Evolutionary conservation across 2,329 filamentous ascomycete species (phyloP), one percentile per base, ranked within the genome.

Genomic region (Camillea tinctor): DNA sequence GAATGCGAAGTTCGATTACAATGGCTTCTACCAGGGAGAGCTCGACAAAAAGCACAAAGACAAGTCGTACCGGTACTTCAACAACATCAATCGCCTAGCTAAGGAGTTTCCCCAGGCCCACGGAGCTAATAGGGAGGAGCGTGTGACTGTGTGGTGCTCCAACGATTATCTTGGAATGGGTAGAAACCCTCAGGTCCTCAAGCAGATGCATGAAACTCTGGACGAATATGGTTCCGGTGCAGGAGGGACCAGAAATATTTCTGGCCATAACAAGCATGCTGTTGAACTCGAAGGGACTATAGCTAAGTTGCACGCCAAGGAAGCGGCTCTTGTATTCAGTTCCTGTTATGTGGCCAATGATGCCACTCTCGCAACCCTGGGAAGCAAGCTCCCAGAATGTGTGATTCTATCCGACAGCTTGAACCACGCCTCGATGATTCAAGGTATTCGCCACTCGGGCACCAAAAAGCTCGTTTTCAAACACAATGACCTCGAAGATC

Each of bases 151-250:
- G 22, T 99, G 95, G 95, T 99, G 95, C 82, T 96, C 94, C 74
- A 99, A 99, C 73, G 95, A 99, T 76, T 99, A 99, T 76, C 87
- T 99, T 19, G 95, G 95, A 69, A 99, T 99, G 95, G 94, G 95
- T 51, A 86, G 93, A 69, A 97, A 98, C 77, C 85, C 87, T 13
- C 83, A 91, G 55, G 95, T 99, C 11, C 80, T 99, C 71, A 87
- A 91, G 74, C 86, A 86, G 59, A 99, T 99, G 95, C 94, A 99
- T 75, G 85, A 95, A 74, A 97, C 94, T 2, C 80, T 99, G 51
- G 93, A 99, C 69, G 92, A 88, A 73, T 99, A 99, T 71, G 95
- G 95, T 61, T 92, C 95, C 36, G 95, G 95, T 60, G 95, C 95
- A 36, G 95, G 95, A 64, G 95, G 95, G 58, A 99, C 95, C 55